Evolutionary conservation across 2,329 filamentous ascomycete genomes (phyloP).

Genomic region (Pestalotiopsis sp.): DNA sequence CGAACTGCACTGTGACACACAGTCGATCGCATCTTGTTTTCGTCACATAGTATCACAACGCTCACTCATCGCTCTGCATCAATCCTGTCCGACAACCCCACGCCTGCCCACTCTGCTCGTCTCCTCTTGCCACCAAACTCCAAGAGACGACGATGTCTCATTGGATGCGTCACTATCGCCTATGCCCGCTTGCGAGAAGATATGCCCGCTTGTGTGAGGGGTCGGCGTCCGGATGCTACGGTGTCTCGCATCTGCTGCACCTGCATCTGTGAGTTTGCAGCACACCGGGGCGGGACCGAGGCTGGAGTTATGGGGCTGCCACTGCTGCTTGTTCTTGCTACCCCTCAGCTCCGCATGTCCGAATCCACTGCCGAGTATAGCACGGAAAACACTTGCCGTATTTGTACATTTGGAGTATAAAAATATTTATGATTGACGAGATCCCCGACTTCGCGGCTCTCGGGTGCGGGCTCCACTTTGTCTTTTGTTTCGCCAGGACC

Average conservation of each 20-base stretch:
- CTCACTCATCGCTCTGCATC: not conserved
- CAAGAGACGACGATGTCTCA: not conserved
- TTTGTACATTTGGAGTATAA: not conserved
- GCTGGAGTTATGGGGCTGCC: not conserved
- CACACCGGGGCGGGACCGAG: not conserved
- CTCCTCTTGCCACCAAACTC: not conserved
- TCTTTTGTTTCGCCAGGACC: too few species aligned
- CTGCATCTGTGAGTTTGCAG: not conserved
- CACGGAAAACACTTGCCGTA: not conserved
- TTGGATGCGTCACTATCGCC: not conserved
- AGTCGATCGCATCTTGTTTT: not conserved
- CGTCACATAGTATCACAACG: not conserved
- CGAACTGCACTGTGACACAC: not conserved
- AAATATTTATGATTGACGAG: too few species aligned
- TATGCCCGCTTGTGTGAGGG: not conserved
- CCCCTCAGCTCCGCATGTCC: not conserved
- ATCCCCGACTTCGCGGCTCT: too few species aligned
- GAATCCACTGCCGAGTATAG: not conserved
- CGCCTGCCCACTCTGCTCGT: not conserved
- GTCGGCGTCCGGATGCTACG: not conserved
- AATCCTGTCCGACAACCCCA: not conserved
- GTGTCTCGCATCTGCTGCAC: not conserved
- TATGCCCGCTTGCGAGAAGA: not conserved
- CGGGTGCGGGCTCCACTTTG: too few species aligned
- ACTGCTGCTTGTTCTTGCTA: not conserved